Evolutionary conservation across 306 rosid genomes (phyloP), one percentile per base, ranked within the genome.

Genomic region (Biancaea sappan): DNA sequence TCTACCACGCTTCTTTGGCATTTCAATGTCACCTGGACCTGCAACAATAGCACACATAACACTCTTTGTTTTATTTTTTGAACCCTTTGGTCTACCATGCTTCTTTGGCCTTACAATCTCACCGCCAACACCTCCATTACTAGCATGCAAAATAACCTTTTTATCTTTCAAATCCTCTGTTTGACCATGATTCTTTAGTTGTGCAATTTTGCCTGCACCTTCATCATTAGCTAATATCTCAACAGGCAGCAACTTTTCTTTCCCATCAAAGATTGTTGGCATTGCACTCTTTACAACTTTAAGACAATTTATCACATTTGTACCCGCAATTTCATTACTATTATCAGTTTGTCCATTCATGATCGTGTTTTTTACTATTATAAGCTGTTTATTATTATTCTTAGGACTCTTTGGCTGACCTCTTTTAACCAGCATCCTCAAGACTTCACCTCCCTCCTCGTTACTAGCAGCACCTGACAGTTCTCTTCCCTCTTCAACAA

Each of bases 371-470:
- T 29, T 37, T 8, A 3, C 65, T 10, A 24, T 0, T 31, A 19
- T n/a, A 71, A 56, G 41, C 52, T 47, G 76, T 35, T 61, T 79
- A 48, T 74, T 69, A 75, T 76, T 73, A 62, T 66, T 59, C 58
- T 60, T 66, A 26, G 83, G 69, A 58, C 81, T 80, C 82, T 73
- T 86, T 11, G 85, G 81, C 50, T 79, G 73, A 43, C 81, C 88
- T 24, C 77, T 79, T 77, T 26, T 82, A 8, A 31, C 31, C 65
- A 66, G 10, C 22, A 63, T 69, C 70, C 63, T 72, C 47, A 60
- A 65, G 58, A 5, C 44, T 57, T 70, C 78, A 54, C 61, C 77
- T 28, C 56, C 75, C 53, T 21, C 64, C 26, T 63, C 82, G 56
- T 58, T 46, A 19, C 46, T 74, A 22, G 67, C 12, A 1, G 62